A percentile compares a stretch with the other conserved stretches of the same genome.
These are phyloP conservation scores for Colletotrichum abscissum DNA, from an alignment of 2,329 filamentous ascomycete species.

Conservation along the genomic window DNA sequence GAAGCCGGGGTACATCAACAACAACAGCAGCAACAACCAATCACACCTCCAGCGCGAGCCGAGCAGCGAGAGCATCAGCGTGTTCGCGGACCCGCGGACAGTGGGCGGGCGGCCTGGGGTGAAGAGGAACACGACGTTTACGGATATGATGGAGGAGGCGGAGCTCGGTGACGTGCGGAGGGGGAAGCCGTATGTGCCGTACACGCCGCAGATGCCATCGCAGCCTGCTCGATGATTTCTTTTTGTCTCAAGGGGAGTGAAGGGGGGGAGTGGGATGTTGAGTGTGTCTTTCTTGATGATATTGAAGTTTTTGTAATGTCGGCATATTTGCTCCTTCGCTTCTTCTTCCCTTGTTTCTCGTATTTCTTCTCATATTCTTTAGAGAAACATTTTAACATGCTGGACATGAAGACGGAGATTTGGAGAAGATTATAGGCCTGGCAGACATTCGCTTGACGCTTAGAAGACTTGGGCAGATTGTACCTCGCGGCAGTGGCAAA, in stretches of 20 bases:
- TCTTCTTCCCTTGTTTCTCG: neutral
- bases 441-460: neutral
- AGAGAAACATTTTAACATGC: neutral
- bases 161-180: constrained; percentile 54
- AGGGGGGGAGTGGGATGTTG: neutral
- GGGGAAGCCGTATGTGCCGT: constrained; percentile 56
- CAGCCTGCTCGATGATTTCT: neutral
- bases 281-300: neutral
- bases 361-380: too few relatives aligned
- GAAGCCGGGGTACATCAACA: constrained; percentile 38
- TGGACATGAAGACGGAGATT: neutral
- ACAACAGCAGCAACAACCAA: too few relatives aligned
- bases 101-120: constrained; percentile 44
- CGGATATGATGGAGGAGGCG: constrained; percentile 63
- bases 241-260: neutral
- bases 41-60: constrained; percentile 50
- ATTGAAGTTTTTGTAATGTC: constrained; percentile 13
- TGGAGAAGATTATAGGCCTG: neutral
- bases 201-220: constrained; percentile 15
- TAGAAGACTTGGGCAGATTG: neutral
- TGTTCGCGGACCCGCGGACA: constrained; percentile 62
- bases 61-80: constrained; percentile 62
- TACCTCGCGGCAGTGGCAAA: neutral
- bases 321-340: constrained; percentile 5
- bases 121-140: constrained; percentile 57